These are phyloP conservation scores for Sporothrix sp. DNA, from an alignment of 2,329 filamentous ascomycete genomes.

Conservation along the genomic window DNA sequence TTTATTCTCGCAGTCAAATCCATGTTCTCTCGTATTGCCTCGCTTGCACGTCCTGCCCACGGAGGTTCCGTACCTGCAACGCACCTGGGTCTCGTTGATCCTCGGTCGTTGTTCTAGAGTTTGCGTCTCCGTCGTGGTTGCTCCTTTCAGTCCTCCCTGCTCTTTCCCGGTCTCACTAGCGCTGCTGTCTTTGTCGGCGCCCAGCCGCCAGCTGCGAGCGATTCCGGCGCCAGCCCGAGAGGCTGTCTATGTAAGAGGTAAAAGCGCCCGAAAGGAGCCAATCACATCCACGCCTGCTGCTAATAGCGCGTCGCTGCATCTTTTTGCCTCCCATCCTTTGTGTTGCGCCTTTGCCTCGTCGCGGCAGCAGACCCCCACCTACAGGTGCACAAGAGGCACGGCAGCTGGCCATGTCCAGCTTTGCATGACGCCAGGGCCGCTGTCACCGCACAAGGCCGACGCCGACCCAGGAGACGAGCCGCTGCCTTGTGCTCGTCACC, in stretches of 20 bases:
- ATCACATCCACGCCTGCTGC: no score
- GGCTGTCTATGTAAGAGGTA: no score
- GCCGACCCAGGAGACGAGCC: slow-evolving; percentile 15
- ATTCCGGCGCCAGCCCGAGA: slow-evolving; percentile 5
- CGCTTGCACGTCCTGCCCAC: not conserved
- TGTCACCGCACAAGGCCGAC: slow-evolving; percentile 10
- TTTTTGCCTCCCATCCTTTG: not conserved
- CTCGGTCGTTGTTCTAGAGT: no score
- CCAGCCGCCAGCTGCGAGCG: not conserved
- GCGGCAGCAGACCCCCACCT: no score
- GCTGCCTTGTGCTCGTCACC: not conserved
- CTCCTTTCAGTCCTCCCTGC: not conserved
- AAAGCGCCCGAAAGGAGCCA: slow-evolving; percentile 2
- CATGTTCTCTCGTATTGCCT: no score
- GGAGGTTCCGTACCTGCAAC: not conserved
- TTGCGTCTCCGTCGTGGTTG: not conserved
- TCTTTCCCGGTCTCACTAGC: no score
- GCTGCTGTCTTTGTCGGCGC: not conserved
- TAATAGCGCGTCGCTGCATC: no score
- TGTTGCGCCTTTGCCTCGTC: not conserved
- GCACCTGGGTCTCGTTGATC: no score
- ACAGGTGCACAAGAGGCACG: no score
- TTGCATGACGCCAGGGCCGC: slow-evolving; percentile 11
- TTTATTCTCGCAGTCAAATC: no score
- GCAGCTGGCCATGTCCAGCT: not conserved